Conservation (phyloP, 2,329 filamentous ascomycete species). For the Exophiala sideris region DNA sequence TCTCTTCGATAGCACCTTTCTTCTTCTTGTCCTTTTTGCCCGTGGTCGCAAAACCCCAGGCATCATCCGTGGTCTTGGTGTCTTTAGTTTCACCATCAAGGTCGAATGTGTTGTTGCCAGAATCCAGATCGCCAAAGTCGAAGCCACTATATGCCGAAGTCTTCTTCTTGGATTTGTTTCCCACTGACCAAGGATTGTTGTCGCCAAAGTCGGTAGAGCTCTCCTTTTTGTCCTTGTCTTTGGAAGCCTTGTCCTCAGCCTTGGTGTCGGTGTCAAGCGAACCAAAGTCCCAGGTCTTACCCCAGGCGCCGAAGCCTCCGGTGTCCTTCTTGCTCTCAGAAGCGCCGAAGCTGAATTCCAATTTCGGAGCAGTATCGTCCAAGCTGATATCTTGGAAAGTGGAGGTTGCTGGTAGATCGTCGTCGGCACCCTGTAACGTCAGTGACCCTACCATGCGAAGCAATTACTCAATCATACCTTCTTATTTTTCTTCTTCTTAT, state of each 20-base stretch:
- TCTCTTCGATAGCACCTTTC: constrained; percentile 36
- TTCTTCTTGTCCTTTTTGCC: constrained; percentile 50
- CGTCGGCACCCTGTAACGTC: constrained; percentile 31
- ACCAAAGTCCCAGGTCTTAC: constrained; percentile 55
- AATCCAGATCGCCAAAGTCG: constrained; percentile 44
- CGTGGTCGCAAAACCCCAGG: constrained; percentile 36
- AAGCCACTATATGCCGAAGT: constrained; percentile 35
- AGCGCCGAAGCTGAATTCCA: constrained; percentile 55
- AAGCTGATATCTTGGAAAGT: constrained; percentile 69
- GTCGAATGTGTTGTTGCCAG: constrained; percentile 39
- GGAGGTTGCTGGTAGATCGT: constrained; percentile 41
- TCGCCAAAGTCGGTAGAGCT: constrained; percentile 27
- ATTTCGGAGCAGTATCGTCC: constrained; percentile 56
- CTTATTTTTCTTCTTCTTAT: constrained; percentile 55
- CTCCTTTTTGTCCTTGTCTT: constrained; percentile 29
- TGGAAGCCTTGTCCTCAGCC: constrained; percentile 31
- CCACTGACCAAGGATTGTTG: constrained; percentile 41
- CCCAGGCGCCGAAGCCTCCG: constrained; percentile 56
- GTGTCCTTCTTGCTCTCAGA: constrained; percentile 40
- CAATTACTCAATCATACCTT: constrained; percentile 42
- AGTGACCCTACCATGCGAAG: neutral
- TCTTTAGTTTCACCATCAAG: constrained; percentile 47
- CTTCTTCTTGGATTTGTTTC: constrained; percentile 37
- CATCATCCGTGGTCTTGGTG: constrained; percentile 38
- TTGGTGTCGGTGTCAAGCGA: constrained; percentile 34